Base-by-base conservation (phyloP, 2,329 filamentous ascomycete species). In the Trichoderma polysporum region DNA sequence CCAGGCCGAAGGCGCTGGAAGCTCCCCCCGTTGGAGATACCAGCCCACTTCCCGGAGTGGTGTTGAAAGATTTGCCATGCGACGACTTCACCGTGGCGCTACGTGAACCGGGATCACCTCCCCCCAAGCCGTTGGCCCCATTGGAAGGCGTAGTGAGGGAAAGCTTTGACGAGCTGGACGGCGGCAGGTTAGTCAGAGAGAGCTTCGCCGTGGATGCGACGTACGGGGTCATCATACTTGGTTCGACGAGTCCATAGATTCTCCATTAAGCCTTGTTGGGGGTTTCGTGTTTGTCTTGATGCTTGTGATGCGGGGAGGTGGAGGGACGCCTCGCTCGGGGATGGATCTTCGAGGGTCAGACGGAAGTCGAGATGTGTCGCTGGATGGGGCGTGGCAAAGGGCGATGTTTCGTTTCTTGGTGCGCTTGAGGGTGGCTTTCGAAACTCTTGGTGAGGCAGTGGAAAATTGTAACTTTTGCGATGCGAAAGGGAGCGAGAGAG, bases 1-100 rank as follows among this genome's bases (percentile, higher is more conserved):
- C 95, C 68, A 99, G 84, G 59, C 93, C 94, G 80, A 99, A 99
- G 67, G 94, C 94, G 74, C 91, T 94, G 19, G 93, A 93, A 65
- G 92, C 92, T 67, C 87, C 87, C 66, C 86, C 87, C 33, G 76
- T 78, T 25, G 77, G 77, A 39, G 77, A 79, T 45, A 74, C 75
- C 66, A 79, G 66, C 53, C 75, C 73, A 85, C 86, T 69, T 87
- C 88, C 74, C 91, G 87, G 68, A 90, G 91, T 88, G 72, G 91
- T 87, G 73, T 88, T 84, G 83, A 97, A 94, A 27, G 93, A 84
- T 78, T 89, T 90, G 75, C 88, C 89, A 77, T 93, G 90, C 73
- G 92, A 92, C 71, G 89, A 89, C 84, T 92, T 92, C 67, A 89
- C 85, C 73, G 89, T 85, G 71, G 87, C 78, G 76, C 85, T 88